Conservation (phyloP, 2,329 filamentous ascomycete species). For the Albophoma yamanashiensis region DNA sequence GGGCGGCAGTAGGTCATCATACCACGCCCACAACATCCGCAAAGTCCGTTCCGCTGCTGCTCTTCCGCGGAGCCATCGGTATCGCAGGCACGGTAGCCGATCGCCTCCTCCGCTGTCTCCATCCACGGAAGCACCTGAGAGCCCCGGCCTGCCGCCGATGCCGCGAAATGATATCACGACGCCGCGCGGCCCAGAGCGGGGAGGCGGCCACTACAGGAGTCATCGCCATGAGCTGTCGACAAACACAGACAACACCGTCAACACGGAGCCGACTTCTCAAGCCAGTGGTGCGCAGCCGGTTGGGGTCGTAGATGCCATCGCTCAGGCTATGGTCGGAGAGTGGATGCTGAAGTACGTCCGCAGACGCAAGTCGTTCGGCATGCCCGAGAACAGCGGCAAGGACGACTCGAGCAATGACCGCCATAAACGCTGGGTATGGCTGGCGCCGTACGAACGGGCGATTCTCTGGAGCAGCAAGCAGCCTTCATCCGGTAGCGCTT, state of each 20-base stretch:
- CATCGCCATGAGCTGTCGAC: slow-evolving; percentile 50
- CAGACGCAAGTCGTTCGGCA: slow-evolving; percentile 81
- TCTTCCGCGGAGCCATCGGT: slow-evolving; percentile 46
- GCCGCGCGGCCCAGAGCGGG: slow-evolving; percentile 35
- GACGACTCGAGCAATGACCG: slow-evolving; percentile 67
- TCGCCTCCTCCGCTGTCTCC: slow-evolving; percentile 57
- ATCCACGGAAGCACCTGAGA: slow-evolving; percentile 58
- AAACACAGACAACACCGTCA: slow-evolving; percentile 42
- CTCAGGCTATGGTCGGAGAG: slow-evolving; percentile 96
- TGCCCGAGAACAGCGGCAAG: slow-evolving; percentile 54
- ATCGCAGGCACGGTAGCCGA: slow-evolving; percentile 41
- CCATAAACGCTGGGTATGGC: slow-evolving; percentile 97
- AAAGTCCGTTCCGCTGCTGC: slow-evolving; percentile 78
- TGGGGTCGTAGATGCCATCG: slow-evolving; percentile 89
- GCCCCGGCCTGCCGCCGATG: slow-evolving; percentile 60
- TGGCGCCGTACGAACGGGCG: slow-evolving; percentile 89
- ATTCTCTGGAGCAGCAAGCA: slow-evolving; percentile 99
- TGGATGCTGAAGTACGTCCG: slow-evolving; percentile 93
- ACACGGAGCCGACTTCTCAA: slow-evolving; percentile 30
- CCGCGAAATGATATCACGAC: slow-evolving; percentile 62
- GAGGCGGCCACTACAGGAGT: slow-evolving; percentile 29
- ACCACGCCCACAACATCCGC: slow-evolving; percentile 54
- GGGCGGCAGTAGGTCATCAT: slow-evolving; percentile 35
- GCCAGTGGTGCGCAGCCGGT: slow-evolving; percentile 55
- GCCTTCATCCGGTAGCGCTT: slow-evolving; percentile 72